Percentiles rank a stretch among this genome's conserved stretches.
Evolutionary conservation across 1,284 basidiomycete genomes (phyloP).

Genomic region (Apiotrichum brassicae): DNA sequence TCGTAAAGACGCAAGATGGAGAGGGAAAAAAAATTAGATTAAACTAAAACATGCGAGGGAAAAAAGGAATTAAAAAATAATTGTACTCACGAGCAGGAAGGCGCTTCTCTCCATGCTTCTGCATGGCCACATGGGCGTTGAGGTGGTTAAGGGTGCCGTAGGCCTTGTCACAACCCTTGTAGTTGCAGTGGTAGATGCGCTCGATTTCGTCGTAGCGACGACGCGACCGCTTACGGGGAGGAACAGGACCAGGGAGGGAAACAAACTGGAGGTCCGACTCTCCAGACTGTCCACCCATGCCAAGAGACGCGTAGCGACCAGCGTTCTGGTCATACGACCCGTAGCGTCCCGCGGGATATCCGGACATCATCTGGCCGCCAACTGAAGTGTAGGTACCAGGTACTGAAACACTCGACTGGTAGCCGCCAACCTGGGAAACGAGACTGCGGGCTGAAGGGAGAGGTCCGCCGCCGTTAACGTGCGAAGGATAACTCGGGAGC

Average conservation of each 20-base stretch:
- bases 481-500: slow-evolving; percentile 29
- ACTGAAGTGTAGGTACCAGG: slow-evolving; percentile 2
- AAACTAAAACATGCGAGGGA: no score
- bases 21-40: no score
- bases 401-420: slow-evolving; percentile 1
- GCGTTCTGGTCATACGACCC: slow-evolving; percentile 26
- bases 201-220: slow-evolving; percentile 53
- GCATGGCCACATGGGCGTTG: slow-evolving; percentile 55
- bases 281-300: not conserved
- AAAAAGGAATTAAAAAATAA: not conserved
- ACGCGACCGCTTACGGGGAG: slow-evolving; percentile 44
- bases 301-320: slow-evolving; percentile 7
- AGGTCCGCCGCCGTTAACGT: slow-evolving; percentile 16
- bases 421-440: slow-evolving; percentile 18
- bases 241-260: slow-evolving; percentile 26
- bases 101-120: slow-evolving; percentile 54
- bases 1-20: not conserved
- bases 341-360: slow-evolving; percentile 15
- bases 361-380: slow-evolving; percentile 7
- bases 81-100: slow-evolving; percentile 48
- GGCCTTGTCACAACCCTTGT: slow-evolving; percentile 52
- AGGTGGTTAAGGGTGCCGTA: slow-evolving; percentile 54
- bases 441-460: slow-evolving; percentile 34
- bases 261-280: slow-evolving; percentile 16
- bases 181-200: slow-evolving; percentile 52